phyloP scores from a whole-genome alignment of 2,329 filamentous ascomycete species.

The Dothistroma pini region DNA sequence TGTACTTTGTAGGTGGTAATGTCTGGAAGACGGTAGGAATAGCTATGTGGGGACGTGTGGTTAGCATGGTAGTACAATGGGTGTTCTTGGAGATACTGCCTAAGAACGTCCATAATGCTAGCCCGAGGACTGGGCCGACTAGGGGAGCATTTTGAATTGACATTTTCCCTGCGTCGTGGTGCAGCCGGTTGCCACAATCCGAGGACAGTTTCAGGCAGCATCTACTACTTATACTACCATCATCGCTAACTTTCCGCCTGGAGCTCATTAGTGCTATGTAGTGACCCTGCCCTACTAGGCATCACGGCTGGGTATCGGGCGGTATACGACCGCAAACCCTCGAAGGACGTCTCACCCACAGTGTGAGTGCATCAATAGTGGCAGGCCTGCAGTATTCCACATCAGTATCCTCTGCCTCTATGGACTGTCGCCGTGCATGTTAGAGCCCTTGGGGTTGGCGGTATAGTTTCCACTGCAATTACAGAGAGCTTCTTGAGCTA shows the following conservation, averaged over 20 bases:
- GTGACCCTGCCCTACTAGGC: neutral
- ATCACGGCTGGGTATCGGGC: neutral
- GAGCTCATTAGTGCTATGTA: neutral
- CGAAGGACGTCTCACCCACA: neutral
- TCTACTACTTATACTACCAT: neutral
- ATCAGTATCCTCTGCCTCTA: neutral
- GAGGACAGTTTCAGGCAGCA: neutral
- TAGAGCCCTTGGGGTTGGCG: neutral
- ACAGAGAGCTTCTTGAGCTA: neutral
- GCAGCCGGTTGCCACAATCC: neutral
- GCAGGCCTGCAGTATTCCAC: neutral
- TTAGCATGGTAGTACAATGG: neutral
- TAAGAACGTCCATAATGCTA: conserved; percentile 16
- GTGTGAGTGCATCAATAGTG: neutral
- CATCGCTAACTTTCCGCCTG: neutral
- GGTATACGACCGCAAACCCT: neutral
- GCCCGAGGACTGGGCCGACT: conserved; percentile 13
- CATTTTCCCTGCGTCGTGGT: neutral
- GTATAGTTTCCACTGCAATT: neutral
- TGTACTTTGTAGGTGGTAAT: conserved; percentile 18
- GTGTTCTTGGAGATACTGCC: neutral
- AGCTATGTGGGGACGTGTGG: conserved; percentile 3
- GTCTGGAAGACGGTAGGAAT: conserved; percentile 18
- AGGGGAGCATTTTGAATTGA: conserved; percentile 8
- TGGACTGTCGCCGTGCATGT: neutral